Percentiles rank a stretch among this genome's conserved stretches.
phyloP scores from a whole-genome alignment of 768 basidiomycete genomes.

The Macrolepiota albuminosa region DNA sequence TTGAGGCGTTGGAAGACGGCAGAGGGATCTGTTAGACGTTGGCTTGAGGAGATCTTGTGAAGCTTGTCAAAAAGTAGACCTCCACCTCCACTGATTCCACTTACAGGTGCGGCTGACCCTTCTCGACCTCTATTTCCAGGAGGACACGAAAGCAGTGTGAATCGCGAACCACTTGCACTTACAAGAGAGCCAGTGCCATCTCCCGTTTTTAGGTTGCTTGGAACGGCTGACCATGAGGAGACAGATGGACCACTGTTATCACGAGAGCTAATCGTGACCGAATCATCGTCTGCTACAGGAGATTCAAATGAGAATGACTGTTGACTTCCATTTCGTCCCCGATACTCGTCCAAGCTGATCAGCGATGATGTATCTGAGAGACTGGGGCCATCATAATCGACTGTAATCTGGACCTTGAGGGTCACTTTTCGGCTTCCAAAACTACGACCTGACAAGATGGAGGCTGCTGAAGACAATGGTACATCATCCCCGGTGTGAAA shows the following conservation, averaged over 20 bases:
- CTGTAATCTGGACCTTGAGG: conserved; percentile 66
- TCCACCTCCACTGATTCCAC: neutral
- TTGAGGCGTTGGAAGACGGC: conserved; percentile 56
- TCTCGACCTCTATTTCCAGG: neutral
- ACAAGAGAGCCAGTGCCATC: conserved; percentile 1
- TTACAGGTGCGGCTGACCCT: neutral
- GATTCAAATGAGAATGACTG: conserved; percentile 46
- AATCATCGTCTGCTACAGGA: conserved; percentile 58
- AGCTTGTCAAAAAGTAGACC: conserved; percentile 25
- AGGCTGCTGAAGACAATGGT: conserved; percentile 66
- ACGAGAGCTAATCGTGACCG: conserved; percentile 70
- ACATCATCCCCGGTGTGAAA: conserved; percentile 79
- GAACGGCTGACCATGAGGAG: neutral
- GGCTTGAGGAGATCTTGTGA: conserved; percentile 19
- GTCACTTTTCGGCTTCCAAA: conserved; percentile 70
- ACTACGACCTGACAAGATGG: conserved; percentile 68
- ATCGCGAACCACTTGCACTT: conserved; percentile 4
- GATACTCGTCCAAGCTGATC: conserved; percentile 72
- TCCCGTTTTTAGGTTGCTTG: neutral
- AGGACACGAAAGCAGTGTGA: conserved; percentile 12
- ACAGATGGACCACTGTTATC: conserved; percentile 38
- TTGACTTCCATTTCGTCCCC: conserved; percentile 53
- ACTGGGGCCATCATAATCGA: conserved; percentile 90
- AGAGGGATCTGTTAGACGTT: conserved; percentile 35
- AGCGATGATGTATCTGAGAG: conserved; percentile 86